Evolutionary conservation across 768 basidiomycete genomes (phyloP), one percentile per base, ranked within the genome.

Genomic region (Thelephora ganbajun): DNA sequence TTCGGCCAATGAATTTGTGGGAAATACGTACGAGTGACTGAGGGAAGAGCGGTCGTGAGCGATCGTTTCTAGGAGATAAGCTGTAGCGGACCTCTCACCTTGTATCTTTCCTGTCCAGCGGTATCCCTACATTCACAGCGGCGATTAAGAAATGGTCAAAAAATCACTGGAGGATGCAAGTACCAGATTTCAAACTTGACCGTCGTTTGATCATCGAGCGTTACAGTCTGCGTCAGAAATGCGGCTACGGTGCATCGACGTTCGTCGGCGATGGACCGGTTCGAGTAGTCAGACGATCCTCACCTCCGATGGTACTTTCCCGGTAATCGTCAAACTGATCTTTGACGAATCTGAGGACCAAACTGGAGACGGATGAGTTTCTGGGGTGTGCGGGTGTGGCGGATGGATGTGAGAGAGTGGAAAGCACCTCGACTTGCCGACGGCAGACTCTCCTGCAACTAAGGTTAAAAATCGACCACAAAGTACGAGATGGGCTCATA

Each of bases 151-250:
- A 30, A 30, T 30, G 4, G 9, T 9, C 5, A 30, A 9, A 30
- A 9, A 30, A 30, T 30, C 26, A 4, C 26, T 30, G 26, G 26
- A 9, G 26, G 26, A 30, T 30, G 26, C 9, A 30, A 30, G 22
- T 59, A 92, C 93, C 92, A 94, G 60, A 94, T 94, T 70, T 97
- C 94, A 61, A 99, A 98, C 73, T 98, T 98, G 59, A 99, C 88
- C 19, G 81, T 81, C 19, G 86, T 86, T 53, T 82, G 79, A 61
- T 92, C 85, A 44, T 92, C 84, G 35, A 96, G 74, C 11, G 80
- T 82, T 30, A 98, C 88, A 2, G 93, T 96, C 65, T 98, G 94
- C n/a, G 96, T 97, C 54, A 99, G 66, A 74, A 99, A 99, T 33
- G 94, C 94, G 51, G 94, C 94, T 90, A 57, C 48, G 50, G 48